Percentiles rank a stretch among this genome's conserved stretches.
Conservation (phyloP, 2,329 filamentous ascomycete genomes). For the Beauveria varroae region DNA sequence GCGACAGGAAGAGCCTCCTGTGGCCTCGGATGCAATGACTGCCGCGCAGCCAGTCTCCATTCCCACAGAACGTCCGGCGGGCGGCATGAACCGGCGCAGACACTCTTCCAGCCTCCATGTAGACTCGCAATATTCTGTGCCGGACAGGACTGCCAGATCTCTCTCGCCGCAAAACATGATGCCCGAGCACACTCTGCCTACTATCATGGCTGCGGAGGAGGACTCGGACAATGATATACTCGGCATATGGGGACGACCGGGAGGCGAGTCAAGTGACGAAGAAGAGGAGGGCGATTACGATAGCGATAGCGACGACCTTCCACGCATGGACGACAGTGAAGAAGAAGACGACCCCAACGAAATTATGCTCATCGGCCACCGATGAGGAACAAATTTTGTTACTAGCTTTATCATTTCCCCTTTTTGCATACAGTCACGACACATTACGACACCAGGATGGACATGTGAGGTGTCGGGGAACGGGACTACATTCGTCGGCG, state of each 20-base stretch:
- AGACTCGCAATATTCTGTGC: slow-evolving; percentile 24
- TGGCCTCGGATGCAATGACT: not conserved
- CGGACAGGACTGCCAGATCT: slow-evolving; percentile 37
- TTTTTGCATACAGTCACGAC: not conserved
- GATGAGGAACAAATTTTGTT: not conserved
- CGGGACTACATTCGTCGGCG: not conserved
- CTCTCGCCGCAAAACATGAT: slow-evolving; percentile 31
- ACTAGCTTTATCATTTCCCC: not conserved
- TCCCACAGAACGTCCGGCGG: slow-evolving; percentile 4
- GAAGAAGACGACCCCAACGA: slow-evolving; percentile 37
- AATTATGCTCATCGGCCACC: slow-evolving; percentile 43
- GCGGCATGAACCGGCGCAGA: slow-evolving; percentile 24
- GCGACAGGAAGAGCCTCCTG: slow-evolving; percentile 12
- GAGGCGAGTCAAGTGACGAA: slow-evolving; percentile 38
- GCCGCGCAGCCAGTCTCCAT: slow-evolving; percentile 17
- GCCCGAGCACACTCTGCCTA: slow-evolving; percentile 20
- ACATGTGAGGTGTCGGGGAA: not conserved
- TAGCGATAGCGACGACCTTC: slow-evolving; percentile 34
- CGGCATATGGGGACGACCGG: slow-evolving; percentile 46
- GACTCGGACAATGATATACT: slow-evolving; percentile 51
- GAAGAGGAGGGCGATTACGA: slow-evolving; percentile 39
- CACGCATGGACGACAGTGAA: slow-evolving; percentile 35
- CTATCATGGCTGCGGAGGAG: slow-evolving; percentile 25
- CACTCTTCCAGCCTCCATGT: slow-evolving; percentile 31
- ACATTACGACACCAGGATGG: not conserved